phyloP scores from a whole-genome alignment of 345 rosid species.

The Hypericum perforatum region DNA sequence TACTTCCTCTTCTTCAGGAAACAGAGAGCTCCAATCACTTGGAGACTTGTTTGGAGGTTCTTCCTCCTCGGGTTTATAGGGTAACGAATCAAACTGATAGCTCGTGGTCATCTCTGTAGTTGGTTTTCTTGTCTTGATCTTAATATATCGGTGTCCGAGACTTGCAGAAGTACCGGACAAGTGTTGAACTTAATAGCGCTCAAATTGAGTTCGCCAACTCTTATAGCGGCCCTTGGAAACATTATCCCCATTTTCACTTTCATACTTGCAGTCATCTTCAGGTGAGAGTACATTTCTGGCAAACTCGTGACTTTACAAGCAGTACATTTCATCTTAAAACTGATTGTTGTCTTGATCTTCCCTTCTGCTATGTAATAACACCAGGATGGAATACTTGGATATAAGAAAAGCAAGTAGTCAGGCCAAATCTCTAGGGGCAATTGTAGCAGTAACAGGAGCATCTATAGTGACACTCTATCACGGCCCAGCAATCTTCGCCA shows the following conservation, averaged over 20 bases:
- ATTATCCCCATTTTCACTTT: constrained; percentile 32
- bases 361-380: not conserved
- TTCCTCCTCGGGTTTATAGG: constrained; percentile 33
- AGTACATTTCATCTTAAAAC: not conserved
- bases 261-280: constrained; percentile 25
- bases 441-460: constrained; percentile 32
- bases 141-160: not conserved
- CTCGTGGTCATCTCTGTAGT: not conserved
- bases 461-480: constrained; percentile 28
- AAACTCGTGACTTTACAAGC: not conserved
- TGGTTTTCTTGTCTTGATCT: constrained; percentile 2
- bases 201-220: constrained; percentile 28
- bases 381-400: constrained; percentile 32
- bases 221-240: constrained; percentile 26
- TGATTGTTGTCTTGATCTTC: not conserved
- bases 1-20: constrained; percentile 28
- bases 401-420: constrained; percentile 25
- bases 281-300: constrained; percentile 10
- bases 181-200: constrained; percentile 16
- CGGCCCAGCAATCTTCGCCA: constrained; percentile 23
- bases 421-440: constrained; percentile 32
- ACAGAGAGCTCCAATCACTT: constrained; percentile 21
- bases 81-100: constrained; percentile 7
- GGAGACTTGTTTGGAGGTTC: constrained; percentile 20
- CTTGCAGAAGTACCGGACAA: constrained; percentile 33